A percentile compares a stretch with the other conserved stretches of the same genome.
Conservation (phyloP, 208 protist species). For the Entamoeba invadens region DNA sequence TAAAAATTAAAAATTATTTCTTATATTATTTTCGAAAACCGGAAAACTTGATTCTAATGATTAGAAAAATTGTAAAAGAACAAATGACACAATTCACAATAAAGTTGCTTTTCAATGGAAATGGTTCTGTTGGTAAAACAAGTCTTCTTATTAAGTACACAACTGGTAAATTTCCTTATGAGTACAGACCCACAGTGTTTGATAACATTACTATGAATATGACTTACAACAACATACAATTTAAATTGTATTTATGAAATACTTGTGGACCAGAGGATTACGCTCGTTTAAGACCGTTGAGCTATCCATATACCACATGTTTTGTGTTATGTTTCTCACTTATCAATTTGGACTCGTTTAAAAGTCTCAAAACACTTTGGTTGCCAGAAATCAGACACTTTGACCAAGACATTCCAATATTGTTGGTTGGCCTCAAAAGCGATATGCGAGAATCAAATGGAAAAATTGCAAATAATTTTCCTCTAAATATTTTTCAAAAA, state of each 20-base stretch:
- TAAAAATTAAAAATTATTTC: too few relatives aligned
- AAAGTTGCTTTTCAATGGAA: constrained; percentile 11
- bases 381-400: background rate
- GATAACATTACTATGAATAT: constrained; percentile 27
- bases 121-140: constrained; percentile 28
- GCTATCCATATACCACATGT: constrained; percentile 44
- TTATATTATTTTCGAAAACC: too few relatives aligned
- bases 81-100: too few relatives aligned
- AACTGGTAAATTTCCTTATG: constrained; percentile 11
- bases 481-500: too few relatives aligned
- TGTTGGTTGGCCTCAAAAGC: background rate
- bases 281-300: constrained; percentile 39
- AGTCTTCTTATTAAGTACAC: constrained; percentile 6
- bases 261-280: constrained; percentile 49
- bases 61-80: too few relatives aligned
- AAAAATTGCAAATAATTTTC: too few relatives aligned
- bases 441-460: background rate
- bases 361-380: background rate
- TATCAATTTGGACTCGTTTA: constrained; percentile 36
- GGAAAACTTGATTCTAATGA: too few relatives aligned
- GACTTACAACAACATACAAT: background rate
- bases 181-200: constrained; percentile 31
- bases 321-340: constrained; percentile 62
- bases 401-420: background rate
- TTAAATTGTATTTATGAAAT: constrained; percentile 22